Evolutionary conservation across 2,329 filamentous ascomycete genomes (phyloP), one percentile per base, ranked within the genome.

Genomic region (Ascochyta rabiei): DNA sequence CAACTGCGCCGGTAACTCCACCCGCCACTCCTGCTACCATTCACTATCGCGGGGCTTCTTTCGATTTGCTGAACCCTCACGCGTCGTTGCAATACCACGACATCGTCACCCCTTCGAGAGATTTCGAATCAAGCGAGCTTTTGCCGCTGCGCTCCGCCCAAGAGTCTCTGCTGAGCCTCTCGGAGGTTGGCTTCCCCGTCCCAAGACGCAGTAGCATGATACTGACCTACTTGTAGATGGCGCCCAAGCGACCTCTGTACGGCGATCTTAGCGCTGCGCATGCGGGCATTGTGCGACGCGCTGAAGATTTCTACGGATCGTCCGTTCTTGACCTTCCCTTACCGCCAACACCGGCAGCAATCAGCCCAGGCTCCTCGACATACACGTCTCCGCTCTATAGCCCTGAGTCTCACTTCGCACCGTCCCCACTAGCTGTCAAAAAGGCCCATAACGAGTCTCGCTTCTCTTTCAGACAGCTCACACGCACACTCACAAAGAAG

Each of bases 31-130:
- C 74, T 40, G 73, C 73, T 13, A 69, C 70, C 18, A 63, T 76
- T 16, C 73, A 76, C 52, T 76, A 75, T 52, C 71, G 74, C 21
- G 74, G 74, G 40, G 61, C 73, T 3, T 76, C 74, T 15, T 76
- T 76, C 46, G 73, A 76, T 49, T 50, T 76, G 12, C 67, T 76
- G 18, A 76, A 76, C 41, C 74, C 74, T 3, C 73, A 72, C 62
- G 64, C 70, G 33, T 76, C 74, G 2, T 59, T 76, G 15, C 52
- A 67, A 9, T 55, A 72, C 35, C 71, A 72, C 46, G 63, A 75
- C 23, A 71, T 76, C 43, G 72, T 72, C 21, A 74, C 73, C 16
- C 73, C 74, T 4, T 72, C 71, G 15, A 60, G 64, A 43, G 74
- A 75, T 21, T 48, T 70, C n/a, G 72, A 73, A 18, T 70, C 66